Evolutionary conservation across 2,329 filamentous ascomycete genomes (phyloP), one percentile per base, ranked within the genome.

Genomic region (Xylariaceae sp.): DNA sequence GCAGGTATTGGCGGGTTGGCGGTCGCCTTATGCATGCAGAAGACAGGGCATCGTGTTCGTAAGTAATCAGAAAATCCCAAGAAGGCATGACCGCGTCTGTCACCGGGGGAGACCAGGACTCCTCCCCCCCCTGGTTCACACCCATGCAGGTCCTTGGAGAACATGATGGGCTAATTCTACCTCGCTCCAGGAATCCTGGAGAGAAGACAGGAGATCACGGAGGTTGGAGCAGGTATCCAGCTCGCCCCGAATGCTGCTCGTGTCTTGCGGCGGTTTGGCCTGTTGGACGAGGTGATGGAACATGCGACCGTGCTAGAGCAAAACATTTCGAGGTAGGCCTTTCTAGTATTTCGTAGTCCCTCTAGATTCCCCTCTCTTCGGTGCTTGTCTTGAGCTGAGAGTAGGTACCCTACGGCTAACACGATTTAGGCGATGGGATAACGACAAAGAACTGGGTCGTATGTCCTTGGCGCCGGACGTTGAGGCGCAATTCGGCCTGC

Each of bases 1-100:
- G 74, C 72, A n/a, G 76, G 77, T 15, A 73, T 79, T 35, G 74
- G 73, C 15, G 77, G 77, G 2, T 64, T 79, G 2, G 70, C 74
- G 37, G 68, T 75, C 11, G 76, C 73, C 39, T 68, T 78, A 23
- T 73, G 70, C 5, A 68, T 78, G 30, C 67, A 69, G 17, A 70
- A 55, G 53, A 62, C 62, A 18, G 62, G 62, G 13, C 62, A 64
- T 47, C 30, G 57, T 59, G 60, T 64, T 50, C 11, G 59, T 63
- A 44, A 53, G 59, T 55, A 11, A 44, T 9, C 11, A 30, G 23
- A 30, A 30, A 30, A 30, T 30, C 4, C 5, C 5, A 30, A 5
- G 23, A 30, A 4, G 23, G 23, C 23, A 30, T 30, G 23, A 30
- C 23, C 23, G 23, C 23, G 5, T 30, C 23, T 30, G 23, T 30